These are phyloP conservation scores for Ceratocystis eucalypticola DNA, from an alignment of 2,329 filamentous ascomycete genomes.

Conservation along the genomic window DNA sequence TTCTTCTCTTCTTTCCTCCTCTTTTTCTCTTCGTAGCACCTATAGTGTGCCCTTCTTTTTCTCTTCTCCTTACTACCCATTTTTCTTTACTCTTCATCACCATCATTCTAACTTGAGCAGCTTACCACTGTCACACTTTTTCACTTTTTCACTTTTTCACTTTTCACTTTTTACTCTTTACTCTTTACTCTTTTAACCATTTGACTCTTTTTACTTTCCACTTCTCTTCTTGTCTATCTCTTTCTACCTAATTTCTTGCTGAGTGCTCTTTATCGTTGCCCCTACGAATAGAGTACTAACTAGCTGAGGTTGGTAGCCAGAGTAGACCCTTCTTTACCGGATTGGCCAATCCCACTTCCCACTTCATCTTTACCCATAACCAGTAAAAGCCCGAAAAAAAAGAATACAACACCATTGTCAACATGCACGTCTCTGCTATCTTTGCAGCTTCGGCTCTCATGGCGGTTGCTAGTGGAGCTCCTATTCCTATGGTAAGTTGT, in stretches of 20 bases:
- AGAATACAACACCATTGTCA: not conserved
- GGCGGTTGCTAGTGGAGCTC: constrained; percentile 4
- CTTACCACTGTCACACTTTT: not conserved
- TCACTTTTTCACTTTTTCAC: not conserved
- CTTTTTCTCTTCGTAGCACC: constrained; percentile 11
- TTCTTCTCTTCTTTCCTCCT: not conserved
- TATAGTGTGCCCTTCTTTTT: constrained; percentile 7
- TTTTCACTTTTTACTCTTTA: not conserved
- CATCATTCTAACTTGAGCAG: not conserved
- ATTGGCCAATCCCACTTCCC: constrained; percentile 12
- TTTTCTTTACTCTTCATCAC: constrained; percentile 8
- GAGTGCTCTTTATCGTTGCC: not conserved
- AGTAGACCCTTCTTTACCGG: constrained; percentile 6
- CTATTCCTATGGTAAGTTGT: constrained; percentile 9
- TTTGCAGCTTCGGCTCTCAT: constrained; percentile 15
- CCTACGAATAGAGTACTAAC: not conserved
- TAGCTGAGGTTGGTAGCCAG: not conserved
- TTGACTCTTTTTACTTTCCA: too few relatives aligned
- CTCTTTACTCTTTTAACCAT: not conserved
- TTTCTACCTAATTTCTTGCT: not conserved
- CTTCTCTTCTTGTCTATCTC: not conserved
- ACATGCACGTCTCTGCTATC: constrained; percentile 16
- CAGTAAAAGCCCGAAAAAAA: not conserved
- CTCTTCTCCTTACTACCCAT: not conserved
- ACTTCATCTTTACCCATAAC: not conserved